Evolutionary conservation across 371 early-diverging fungal species (phyloP).

Genomic region (Actinomortierella wolfii): DNA sequence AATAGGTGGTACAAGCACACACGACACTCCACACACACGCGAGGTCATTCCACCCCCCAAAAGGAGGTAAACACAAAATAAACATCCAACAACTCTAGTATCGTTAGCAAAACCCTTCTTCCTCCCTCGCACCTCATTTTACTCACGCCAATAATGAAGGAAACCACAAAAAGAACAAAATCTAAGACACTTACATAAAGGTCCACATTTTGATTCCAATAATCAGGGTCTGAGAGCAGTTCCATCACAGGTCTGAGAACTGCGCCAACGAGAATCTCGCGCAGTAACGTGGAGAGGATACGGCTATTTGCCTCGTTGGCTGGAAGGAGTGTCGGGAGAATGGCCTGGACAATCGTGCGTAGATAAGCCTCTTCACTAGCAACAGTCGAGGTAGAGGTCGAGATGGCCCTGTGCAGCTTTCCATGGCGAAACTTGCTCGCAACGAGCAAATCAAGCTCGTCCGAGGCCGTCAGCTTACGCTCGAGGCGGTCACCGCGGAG

Average conservation of each 20-base stretch:
- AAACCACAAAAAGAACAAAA: too few species aligned
- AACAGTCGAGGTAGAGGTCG: conserved; percentile 53
- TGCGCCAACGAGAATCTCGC: conserved; percentile 76
- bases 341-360: conserved; percentile 61
- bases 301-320: conserved; percentile 58
- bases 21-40: too few species aligned
- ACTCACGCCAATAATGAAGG: background rate
- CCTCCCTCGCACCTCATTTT: too few species aligned
- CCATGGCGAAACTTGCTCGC: conserved; percentile 66
- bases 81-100: too few species aligned
- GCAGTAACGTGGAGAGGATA: conserved; percentile 64
- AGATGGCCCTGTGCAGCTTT: conserved; percentile 63
- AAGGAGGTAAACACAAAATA: too few species aligned
- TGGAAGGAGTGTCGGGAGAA: conserved; percentile 67
- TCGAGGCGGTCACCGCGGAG: conserved; percentile 61
- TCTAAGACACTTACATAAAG: conserved; percentile 51
- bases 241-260: conserved; percentile 75
- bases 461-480: conserved; percentile 58
- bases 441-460: conserved; percentile 64
- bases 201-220: conserved; percentile 80
- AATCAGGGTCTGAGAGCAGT: conserved; percentile 82
- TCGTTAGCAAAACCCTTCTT: too few species aligned
- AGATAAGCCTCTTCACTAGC: conserved; percentile 69
- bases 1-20: too few species aligned
- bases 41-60: too few species aligned